phyloP scores from a whole-genome alignment of 2,329 filamentous ascomycete genomes.

The Xylariaceae sp. region DNA sequence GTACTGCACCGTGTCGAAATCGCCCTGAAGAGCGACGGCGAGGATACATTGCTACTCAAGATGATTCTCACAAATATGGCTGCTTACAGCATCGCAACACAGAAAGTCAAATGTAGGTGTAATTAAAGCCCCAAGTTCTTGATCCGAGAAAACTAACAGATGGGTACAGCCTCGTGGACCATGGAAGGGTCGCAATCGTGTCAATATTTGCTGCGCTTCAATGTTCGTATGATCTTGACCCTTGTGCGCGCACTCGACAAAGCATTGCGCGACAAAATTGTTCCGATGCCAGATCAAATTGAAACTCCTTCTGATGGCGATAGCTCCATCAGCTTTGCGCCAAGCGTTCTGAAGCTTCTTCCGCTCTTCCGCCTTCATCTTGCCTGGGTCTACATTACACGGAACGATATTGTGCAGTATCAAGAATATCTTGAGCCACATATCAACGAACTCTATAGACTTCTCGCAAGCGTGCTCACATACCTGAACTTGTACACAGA shows the following conservation, averaged over 20 bases:
- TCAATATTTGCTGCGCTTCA: slow-evolving; percentile 70
- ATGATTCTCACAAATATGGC: slow-evolving; percentile 83
- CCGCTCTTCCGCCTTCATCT: slow-evolving; percentile 51
- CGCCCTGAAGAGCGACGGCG: slow-evolving; percentile 64
- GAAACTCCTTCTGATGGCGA: slow-evolving; percentile 18
- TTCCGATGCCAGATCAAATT: slow-evolving; percentile 22
- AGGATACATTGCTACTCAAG: slow-evolving; percentile 66
- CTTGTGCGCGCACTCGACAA: slow-evolving; percentile 66
- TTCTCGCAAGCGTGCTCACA: slow-evolving; percentile 44
- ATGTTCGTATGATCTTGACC: slow-evolving; percentile 70
- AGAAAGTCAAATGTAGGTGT: slow-evolving; percentile 54
- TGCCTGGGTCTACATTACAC: slow-evolving; percentile 49
- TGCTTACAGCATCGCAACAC: slow-evolving; percentile 68
- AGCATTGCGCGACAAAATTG: slow-evolving; percentile 56
- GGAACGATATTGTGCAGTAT: slow-evolving; percentile 44
- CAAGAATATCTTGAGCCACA: slow-evolving; percentile 42
- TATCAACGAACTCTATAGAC: slow-evolving; percentile 44
- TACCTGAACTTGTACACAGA: slow-evolving; percentile 44
- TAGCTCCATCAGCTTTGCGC: slow-evolving; percentile 32
- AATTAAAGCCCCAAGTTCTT: neutral
- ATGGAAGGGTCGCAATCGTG: slow-evolving; percentile 44
- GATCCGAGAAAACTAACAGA: slow-evolving; percentile 14
- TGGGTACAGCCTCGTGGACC: slow-evolving; percentile 42
- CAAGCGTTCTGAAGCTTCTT: slow-evolving; percentile 41
- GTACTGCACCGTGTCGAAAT: slow-evolving; percentile 74